Conservation (phyloP, 805 yeast genomes). For the Candida alai region DNA sequence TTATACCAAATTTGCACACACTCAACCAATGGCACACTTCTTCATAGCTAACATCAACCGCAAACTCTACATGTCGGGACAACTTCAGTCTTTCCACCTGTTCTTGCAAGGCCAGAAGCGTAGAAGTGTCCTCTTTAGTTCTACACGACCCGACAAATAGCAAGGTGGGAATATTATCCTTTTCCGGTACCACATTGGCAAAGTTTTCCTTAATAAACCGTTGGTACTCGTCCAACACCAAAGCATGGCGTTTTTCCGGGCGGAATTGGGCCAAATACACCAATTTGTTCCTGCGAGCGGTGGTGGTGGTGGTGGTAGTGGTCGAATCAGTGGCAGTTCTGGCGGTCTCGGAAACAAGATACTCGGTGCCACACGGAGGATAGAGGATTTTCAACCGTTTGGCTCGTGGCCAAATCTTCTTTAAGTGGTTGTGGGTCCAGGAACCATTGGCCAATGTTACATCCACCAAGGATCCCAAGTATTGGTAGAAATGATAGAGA, state of each 20-base stretch:
- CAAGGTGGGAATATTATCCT: conserved; percentile 46
- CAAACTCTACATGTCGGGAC: conserved; percentile 45
- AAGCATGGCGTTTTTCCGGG: conserved; percentile 85
- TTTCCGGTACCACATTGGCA: conserved; percentile 13
- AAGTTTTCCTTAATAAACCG: conserved; percentile 37
- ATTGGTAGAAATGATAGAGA: conserved; percentile 60
- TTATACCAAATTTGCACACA: conserved; percentile 69
- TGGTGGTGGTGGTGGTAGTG: conserved; percentile 11
- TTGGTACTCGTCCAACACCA: conserved; percentile 63
- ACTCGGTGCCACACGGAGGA: conserved; percentile 87
- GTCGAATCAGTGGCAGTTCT: conserved; percentile 13
- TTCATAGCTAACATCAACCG: conserved; percentile 71
- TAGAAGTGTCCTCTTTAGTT: conserved; percentile 56
- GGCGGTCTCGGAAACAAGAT: conserved; percentile 15
- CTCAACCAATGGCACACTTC: conserved; percentile 53
- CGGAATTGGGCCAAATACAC: conserved; percentile 87
- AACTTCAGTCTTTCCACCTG: conserved; percentile 32
- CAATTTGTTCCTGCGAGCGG: conserved; percentile 35
- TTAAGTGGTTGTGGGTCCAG: conserved; percentile 85
- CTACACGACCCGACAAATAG: conserved; percentile 85
- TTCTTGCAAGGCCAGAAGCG: conserved; percentile 47
- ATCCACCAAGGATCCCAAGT: conserved; percentile 63
- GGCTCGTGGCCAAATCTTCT: conserved; percentile 54
- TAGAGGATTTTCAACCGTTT: conserved; percentile 49
- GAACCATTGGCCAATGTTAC: conserved; percentile 76